A percentile compares a stretch with the other conserved stretches of the same genome.
These are phyloP conservation scores for Penicillium sp. DNA, from an alignment of 2,329 filamentous ascomycete genomes.

Conservation along the genomic window DNA sequence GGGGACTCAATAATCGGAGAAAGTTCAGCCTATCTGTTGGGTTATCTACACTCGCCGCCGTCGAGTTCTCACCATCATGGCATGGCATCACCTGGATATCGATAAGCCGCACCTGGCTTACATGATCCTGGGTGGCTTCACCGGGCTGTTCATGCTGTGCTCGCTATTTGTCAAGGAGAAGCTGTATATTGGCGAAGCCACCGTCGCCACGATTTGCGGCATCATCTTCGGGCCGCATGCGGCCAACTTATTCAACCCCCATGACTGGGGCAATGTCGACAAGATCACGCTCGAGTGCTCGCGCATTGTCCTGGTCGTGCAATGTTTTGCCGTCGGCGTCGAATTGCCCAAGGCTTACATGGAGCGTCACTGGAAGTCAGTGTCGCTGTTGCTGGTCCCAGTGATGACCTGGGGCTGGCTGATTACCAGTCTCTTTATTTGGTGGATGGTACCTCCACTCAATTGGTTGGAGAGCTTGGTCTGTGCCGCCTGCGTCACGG, in stretches of 20 bases:
- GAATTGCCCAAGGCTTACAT: constrained; percentile 76
- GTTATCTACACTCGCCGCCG: too few relatives aligned
- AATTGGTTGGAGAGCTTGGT: constrained; percentile 87
- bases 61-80: constrained; percentile 39
- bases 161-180: constrained; percentile 98
- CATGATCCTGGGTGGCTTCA: constrained; percentile 96
- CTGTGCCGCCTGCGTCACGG: constrained; percentile 89
- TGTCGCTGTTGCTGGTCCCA: constrained; percentile 79
- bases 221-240: constrained; percentile 69
- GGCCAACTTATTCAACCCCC: constrained; percentile 60
- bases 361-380: constrained; percentile 95
- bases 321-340: constrained; percentile 71
- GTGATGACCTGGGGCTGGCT: constrained; percentile 92
- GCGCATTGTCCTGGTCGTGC: constrained; percentile 68
- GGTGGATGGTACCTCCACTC: constrained; percentile 78
- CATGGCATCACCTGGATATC: constrained; percentile 58
- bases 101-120: constrained; percentile 97
- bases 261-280: constrained; percentile 64
- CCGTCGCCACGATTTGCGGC: constrained; percentile 72
- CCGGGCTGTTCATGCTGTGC: constrained; percentile 95
- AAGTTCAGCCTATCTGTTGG: too few relatives aligned
- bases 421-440: constrained; percentile 87
- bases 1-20: background rate
- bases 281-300: constrained; percentile 68
- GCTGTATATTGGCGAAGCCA: constrained; percentile 97